A percentile compares a stretch with the other conserved stretches of the same genome.
phyloP scores from a whole-genome alignment of 306 rosid genomes.

The Sesbania bispinosa region DNA sequence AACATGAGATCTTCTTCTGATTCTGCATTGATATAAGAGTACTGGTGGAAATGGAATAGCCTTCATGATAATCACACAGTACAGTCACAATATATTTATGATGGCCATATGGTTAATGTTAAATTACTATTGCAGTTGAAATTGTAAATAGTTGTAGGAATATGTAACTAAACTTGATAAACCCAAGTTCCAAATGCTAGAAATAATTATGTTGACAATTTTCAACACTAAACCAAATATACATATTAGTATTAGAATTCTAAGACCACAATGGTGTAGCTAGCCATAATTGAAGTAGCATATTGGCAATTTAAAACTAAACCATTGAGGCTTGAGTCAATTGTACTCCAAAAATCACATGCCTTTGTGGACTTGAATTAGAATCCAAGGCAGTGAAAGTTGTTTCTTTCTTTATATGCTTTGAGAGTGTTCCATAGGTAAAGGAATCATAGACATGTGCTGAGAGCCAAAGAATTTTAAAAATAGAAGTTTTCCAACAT shows the following conservation, averaged over 20 bases:
- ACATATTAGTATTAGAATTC: no score
- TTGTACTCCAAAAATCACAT: constrained; percentile 32
- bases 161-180: neutral
- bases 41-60: neutral
- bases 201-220: no score
- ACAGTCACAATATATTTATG: neutral
- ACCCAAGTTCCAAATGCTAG: neutral
- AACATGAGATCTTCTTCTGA: neutral
- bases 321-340: constrained; percentile 26
- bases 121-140: neutral
- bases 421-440: constrained; percentile 23
- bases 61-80: neutral
- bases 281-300: neutral
- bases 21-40: neutral
- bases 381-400: constrained; percentile 43
- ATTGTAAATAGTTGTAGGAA: neutral
- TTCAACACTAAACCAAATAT: no score
- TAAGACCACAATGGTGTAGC: neutral
- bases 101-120: neutral
- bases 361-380: constrained; percentile 32
- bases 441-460: constrained; percentile 39
- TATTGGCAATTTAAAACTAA: neutral
- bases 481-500: neutral
- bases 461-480: constrained; percentile 8
- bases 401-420: neutral